phyloP scores from a whole-genome alignment of 768 basidiomycete species.

The Mrakia hoshinonis region DNA sequence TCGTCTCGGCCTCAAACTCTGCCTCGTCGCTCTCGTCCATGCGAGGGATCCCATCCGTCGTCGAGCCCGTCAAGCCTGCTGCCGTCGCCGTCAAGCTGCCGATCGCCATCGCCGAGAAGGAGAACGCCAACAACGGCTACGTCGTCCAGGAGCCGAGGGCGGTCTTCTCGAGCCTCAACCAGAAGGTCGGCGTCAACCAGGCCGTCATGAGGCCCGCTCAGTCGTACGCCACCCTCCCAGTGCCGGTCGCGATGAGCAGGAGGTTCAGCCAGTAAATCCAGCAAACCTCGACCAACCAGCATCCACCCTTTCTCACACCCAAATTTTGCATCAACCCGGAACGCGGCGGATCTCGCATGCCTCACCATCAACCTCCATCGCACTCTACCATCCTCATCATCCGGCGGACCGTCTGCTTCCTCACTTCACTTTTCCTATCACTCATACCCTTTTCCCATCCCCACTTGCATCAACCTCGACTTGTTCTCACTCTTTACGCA shows the following conservation, averaged over 20 bases:
- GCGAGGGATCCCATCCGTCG: neutral
- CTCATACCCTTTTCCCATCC: no score
- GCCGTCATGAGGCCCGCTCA: neutral
- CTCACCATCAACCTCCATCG: no score
- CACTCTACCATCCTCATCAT: no score
- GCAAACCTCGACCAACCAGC: no score
- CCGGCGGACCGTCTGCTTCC: no score
- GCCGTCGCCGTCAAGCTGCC: neutral
- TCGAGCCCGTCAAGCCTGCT: constrained; percentile 3
- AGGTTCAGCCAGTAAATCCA: constrained; percentile 11
- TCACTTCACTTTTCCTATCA: no score
- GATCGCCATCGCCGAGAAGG: neutral
- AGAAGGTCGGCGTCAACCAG: neutral
- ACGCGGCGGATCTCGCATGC: no score
- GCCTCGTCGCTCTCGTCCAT: neutral
- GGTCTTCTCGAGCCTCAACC: constrained; percentile 16
- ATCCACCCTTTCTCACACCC: no score
- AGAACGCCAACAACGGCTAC: constrained; percentile 13
- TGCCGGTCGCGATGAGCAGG: neutral
- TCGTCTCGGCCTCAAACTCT: neutral
- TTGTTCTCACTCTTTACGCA: no score
- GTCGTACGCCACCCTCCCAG: neutral
- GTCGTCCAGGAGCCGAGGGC: constrained; percentile 25
- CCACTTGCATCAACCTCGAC: no score
- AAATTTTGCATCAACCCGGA: no score